Base-by-base conservation (phyloP, 2,329 filamentous ascomycete genomes). In the Trichothecium roseum region DNA sequence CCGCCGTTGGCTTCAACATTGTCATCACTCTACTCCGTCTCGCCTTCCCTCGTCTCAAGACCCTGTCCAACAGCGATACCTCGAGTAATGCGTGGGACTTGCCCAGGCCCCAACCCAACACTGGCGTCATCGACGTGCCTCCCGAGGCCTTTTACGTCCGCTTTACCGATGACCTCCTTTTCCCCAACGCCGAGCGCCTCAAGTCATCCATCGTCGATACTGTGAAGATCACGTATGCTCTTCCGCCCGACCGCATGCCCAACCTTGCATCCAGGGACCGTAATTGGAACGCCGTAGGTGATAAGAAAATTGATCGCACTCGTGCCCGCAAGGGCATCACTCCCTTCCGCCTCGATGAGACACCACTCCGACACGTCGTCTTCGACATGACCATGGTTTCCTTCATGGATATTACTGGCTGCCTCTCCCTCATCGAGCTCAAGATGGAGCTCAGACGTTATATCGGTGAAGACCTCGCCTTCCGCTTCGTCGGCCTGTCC, bases 1-100 rank as follows among this genome's bases (percentile, higher is more conserved):
- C 59, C 15, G 68, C 73, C 2, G 74, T 78, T 1, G 73, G 66
- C 7, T 82, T 81, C 65, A 78, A 71, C 47, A 68, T 80, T 22
- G 67, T 73, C 37, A 78, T 75, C 49, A 66, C 72, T 18, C 56
- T 80, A 2, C 59, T 79, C 0, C 68, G 71, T 3, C 64, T 69
- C n/a, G 70, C 72, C 1, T 79, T 80, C 49, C 59, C 63, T 2
- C 56, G 56, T 8, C 52, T 63, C 30, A 52, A 50, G n/a, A 35
- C 48, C 39, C 16, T 59, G 39, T 38, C 57, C 13, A 42, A 57
- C 35, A 42, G 17, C 39, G 53, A 26, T 40, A 55, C 15, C 32
- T 50, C 33, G 37, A 57, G 28, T 22, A 56, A 41, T 36, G 44
- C 51, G 35, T 53, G 29, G 50, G 55, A 33, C 38, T 43, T 29